Conservation (phyloP, 2,329 filamentous ascomycete species). For the Colletotrichum tropicicola region DNA sequence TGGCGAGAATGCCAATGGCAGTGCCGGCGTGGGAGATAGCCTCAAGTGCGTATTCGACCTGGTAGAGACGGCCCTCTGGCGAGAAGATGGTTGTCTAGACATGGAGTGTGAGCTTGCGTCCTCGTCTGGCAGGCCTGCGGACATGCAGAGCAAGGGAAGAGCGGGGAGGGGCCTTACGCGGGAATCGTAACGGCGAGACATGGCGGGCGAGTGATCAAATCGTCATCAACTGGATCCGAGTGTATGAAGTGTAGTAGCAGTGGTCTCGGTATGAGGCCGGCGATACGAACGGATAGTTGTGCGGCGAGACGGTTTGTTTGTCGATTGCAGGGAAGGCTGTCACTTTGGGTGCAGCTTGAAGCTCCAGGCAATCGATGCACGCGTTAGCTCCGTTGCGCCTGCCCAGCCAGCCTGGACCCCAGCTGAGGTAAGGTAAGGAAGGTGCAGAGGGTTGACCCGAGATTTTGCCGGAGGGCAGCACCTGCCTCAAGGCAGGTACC, state of each 20-base stretch:
- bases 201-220: conserved; percentile 52
- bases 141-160: conserved; percentile 33
- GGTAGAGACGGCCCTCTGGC: conserved; percentile 96
- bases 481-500: background rate
- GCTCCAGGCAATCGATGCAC: conserved; percentile 35
- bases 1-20: conserved; percentile 93
- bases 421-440: conserved; percentile 15
- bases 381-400: conserved; percentile 31
- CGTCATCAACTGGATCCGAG: background rate
- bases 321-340: conserved; percentile 27
- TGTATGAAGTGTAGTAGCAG: background rate
- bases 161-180: conserved; percentile 68
- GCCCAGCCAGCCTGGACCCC: conserved; percentile 19
- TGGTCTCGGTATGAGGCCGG: conserved; percentile 8
- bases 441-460: background rate
- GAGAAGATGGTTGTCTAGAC: conserved; percentile 98
- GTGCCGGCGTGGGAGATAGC: conserved; percentile 99
- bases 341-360: conserved; percentile 29
- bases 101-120: conserved; percentile 33
- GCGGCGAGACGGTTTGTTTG: conserved; percentile 11
- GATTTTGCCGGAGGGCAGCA: conserved; percentile 12
- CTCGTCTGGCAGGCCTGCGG: background rate
- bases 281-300: background rate
- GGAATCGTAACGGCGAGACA: conserved; percentile 98
- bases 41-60: conserved; percentile 99